A percentile compares a stretch with the other conserved stretches of the same genome.
These are phyloP conservation scores for Leccinum insolens DNA, from an alignment of 1,284 basidiomycete genomes.

Conservation along the genomic window DNA sequence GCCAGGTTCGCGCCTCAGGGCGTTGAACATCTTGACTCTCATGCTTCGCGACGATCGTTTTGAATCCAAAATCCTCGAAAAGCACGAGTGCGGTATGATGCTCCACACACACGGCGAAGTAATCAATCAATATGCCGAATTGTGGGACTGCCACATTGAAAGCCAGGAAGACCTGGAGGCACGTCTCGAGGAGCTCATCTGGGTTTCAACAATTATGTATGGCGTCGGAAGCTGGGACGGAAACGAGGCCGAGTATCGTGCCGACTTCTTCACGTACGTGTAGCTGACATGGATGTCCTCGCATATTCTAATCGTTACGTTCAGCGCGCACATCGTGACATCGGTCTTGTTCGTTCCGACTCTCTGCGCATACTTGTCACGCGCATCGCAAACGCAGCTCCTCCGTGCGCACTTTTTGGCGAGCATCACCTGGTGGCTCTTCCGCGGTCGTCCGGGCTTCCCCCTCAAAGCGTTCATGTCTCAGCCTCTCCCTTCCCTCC, in stretches of 20 bases:
- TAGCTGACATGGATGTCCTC: not conserved
- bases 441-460: slow-evolving; percentile 36
- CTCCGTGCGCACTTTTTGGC: slow-evolving; percentile 38
- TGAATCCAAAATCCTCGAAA: slow-evolving; percentile 30
- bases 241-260: slow-evolving; percentile 27
- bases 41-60: slow-evolving; percentile 41
- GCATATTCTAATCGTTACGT: not conserved
- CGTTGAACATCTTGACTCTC: slow-evolving; percentile 42
- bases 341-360: slow-evolving; percentile 39
- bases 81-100: slow-evolving; percentile 34
- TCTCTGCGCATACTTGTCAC: slow-evolving; percentile 33
- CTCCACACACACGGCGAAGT: slow-evolving; percentile 35
- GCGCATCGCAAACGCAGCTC: slow-evolving; percentile 27
- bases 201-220: slow-evolving; percentile 35
- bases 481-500: slow-evolving; percentile 26
- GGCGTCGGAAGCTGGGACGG: slow-evolving; percentile 38
- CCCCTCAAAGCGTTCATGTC: slow-evolving; percentile 30
- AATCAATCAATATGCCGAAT: slow-evolving; percentile 31
- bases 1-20: slow-evolving; percentile 34
- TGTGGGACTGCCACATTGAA: slow-evolving; percentile 35
- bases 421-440: slow-evolving; percentile 39
- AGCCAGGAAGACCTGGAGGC: slow-evolving; percentile 30
- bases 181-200: slow-evolving; percentile 36
- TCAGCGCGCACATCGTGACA: slow-evolving; percentile 26
- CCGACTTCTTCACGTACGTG: slow-evolving; percentile 38